phyloP scores from a whole-genome alignment of 2,329 filamentous ascomycete genomes.

The Colletotrichum sp. region DNA sequence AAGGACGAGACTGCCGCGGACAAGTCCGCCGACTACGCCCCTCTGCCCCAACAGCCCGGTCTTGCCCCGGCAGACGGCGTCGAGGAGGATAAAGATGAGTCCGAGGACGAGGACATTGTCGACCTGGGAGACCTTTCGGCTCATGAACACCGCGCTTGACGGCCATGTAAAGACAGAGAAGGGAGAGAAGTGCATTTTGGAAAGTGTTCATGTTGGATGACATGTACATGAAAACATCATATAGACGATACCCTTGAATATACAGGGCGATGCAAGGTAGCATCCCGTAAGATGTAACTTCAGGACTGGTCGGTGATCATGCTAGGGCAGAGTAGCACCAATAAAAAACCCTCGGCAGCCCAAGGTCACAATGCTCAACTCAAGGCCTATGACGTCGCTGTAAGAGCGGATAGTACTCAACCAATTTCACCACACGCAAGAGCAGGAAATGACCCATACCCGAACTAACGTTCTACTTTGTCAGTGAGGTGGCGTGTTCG shows the following conservation, averaged over 20 bases:
- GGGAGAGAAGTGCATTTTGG: background rate
- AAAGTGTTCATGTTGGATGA: background rate
- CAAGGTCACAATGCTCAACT: background rate
- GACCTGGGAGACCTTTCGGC: slow-evolving; percentile 33
- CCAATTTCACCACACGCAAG: background rate
- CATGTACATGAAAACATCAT: background rate
- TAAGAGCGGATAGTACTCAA: background rate
- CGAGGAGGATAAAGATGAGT: slow-evolving; percentile 26
- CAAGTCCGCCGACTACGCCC: slow-evolving; percentile 31
- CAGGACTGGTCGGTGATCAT: background rate
- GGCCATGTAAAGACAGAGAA: background rate
- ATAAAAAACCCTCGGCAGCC: background rate
- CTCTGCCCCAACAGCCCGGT: slow-evolving; percentile 28
- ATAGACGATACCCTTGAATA: background rate
- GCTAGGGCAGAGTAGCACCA: background rate
- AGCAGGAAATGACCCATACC: background rate
- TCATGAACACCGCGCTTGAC: slow-evolving; percentile 9
- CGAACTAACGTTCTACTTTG: background rate
- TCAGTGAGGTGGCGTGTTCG: background rate
- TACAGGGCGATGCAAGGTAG: background rate
- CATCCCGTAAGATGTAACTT: background rate
- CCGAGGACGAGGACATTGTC: slow-evolving; percentile 38
- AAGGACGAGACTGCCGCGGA: slow-evolving; percentile 59
- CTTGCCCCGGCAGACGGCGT: background rate
- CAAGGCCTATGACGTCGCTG: background rate